Evolutionary conservation across 805 yeast species (phyloP), one percentile per base, ranked within the genome.

Genomic region (Kazachstania viticola): DNA sequence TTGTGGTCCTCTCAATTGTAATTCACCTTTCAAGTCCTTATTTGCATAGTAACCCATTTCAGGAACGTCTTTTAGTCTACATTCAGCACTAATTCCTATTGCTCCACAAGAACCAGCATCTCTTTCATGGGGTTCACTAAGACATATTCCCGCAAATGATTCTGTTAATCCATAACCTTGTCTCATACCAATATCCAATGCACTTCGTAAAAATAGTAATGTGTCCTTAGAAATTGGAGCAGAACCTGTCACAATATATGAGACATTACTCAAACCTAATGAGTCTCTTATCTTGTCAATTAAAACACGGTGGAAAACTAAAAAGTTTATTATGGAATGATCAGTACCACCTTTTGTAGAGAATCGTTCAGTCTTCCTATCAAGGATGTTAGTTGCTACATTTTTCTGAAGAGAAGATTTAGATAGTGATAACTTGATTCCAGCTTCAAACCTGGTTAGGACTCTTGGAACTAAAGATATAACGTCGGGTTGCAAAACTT

Each of bases 91-190:
- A 11, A 69, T 56, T 25, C 71, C 67, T 29, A 75, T 61, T 1
- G 79, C 65, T 14, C 87, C 87, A 40, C 75, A 68, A 3, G 73
- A 60, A n/a, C 79, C 81, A 3, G 56, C 49, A 41, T 51, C 51
- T 27, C 48, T 42, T 34, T 76, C 83, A 37, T 58, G 45, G 28
- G 68, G 62, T n/a, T 62, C 62, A 9, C 64, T 47, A 19, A 46
- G 46, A 49, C 52, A 60, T 33, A 71, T 46, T 11, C 83, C 84
- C n/a, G 80, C 79, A 59, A 73, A 71, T 4, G 77, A 62, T 56
- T 79, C 88, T 4, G 83, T 73, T 25, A 75, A 62, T 3, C 87
- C 88, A 52, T 78, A 79, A n/a, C 88, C 91, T 56, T 79, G 85
- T 34, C 60, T 51, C 30, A 70, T 48, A n/a, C 67, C 60, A 35